Evolutionary conservation across 78 protist species (phyloP).

Genomic region (Cavenderia fasciculata): DNA sequence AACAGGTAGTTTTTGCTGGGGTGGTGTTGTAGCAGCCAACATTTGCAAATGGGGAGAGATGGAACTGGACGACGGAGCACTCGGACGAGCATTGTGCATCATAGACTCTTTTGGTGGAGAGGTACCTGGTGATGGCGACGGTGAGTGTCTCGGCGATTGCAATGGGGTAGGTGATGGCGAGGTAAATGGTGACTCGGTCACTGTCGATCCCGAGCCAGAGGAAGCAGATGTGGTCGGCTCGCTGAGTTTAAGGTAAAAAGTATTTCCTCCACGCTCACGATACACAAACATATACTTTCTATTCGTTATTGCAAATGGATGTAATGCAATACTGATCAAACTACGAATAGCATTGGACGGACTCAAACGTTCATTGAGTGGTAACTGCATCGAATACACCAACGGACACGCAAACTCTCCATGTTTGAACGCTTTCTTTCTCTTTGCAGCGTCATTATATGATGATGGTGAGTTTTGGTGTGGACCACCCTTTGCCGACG

Average conservation of each 20-base stretch:
- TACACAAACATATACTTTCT: constrained; percentile 74
- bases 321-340: constrained; percentile 32
- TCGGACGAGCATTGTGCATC: not conserved
- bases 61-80: not conserved
- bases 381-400: constrained; percentile 36
- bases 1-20: constrained; percentile 6
- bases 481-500: not conserved
- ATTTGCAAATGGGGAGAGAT: not conserved
- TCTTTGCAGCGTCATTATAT: not conserved
- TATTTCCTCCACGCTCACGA: constrained; percentile 64
- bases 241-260: constrained; percentile 59
- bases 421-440: not conserved
- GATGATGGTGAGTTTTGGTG: constrained; percentile 4
- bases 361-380: constrained; percentile 35
- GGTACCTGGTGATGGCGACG: constrained; percentile 44
- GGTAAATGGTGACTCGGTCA: constrained; percentile 20
- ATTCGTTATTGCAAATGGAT: constrained; percentile 59
- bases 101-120: constrained; percentile 67
- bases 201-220: no score
- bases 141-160: constrained; percentile 72
- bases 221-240: no score
- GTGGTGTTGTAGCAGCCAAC: not conserved
- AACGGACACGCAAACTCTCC: constrained; percentile 65
- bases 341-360: constrained; percentile 42
- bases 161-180: constrained; percentile 9